Evolutionary conservation across 441 rosid species (phyloP), one percentile per base, ranked within the genome.

Genomic region (Manihot esculenta): DNA sequence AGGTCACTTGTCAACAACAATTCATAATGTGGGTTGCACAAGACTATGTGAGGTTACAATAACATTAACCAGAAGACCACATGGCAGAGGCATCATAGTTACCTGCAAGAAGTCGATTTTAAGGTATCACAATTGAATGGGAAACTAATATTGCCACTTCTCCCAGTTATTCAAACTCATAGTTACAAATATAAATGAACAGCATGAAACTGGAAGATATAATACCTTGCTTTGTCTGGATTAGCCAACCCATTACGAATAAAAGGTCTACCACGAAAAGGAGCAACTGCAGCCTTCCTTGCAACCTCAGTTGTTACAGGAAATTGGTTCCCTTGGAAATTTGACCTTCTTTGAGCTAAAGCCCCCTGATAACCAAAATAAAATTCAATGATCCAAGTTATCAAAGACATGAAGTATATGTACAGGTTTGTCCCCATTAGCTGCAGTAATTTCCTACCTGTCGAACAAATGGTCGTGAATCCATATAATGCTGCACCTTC

Each of bases 331-430:
- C 88, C 83, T 72, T 79, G 89, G 72, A 90, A 84, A 77, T 84
- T 86, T 51, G 97, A 83, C 84, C 92, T 86, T 75, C 86, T 92
- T 77, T 82, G 84, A 48, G 94, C 94, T 73, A 90, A 78, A 77
- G 80, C 86, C 7, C 97, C 97, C 99, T 92, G 83, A 71, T 71
- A 47, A 62, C 14, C 64, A 74, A 70, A 15, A 12, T 74, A 24
- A 12, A 49, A 61, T 11, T 13, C 50, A 50, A 59, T 11, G 8
- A 64, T 26, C 58, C 45, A 24, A 51, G 60, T 38, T 18, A 2
- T 45, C 2, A 51, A 10, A 44, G 21, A 74, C 6, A 64, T 59
- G 48, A 50, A 21, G 51, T 60, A 38, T 20, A 45, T 17, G 44
- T 35, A 11, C 66, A 50, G 44, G 50, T 56, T 47, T 20, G 48